Percentiles rank a stretch among this genome's conserved stretches.
Evolutionary conservation across 1,139 yeast genomes (phyloP).

Genomic region (Hyphopichia wangnamkhiaoensis): DNA sequence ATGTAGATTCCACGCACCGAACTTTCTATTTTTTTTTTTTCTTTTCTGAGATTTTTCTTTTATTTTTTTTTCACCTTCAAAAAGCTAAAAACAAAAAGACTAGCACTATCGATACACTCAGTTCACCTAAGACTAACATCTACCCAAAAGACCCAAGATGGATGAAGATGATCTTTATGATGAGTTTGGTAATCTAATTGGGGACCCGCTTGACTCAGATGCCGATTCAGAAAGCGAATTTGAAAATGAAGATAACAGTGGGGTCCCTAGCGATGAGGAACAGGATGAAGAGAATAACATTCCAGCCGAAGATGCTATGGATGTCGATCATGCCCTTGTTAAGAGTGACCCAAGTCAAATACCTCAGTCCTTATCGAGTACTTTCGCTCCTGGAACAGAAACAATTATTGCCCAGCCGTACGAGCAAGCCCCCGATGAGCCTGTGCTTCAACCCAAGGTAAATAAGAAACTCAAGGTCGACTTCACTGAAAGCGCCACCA

Average conservation of each 20-base stretch:
- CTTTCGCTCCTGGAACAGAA: conserved; percentile 58
- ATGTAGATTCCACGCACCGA: too few relatives aligned
- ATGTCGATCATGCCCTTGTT: conserved; percentile 32
- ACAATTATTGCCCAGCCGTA: conserved; percentile 39
- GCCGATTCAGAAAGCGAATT: conserved; percentile 27
- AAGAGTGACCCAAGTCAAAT: background rate
- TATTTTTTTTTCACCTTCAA: background rate
- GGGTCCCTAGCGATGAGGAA: conserved; percentile 16
- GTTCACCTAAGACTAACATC: too few relatives aligned
- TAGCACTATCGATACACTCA: background rate
- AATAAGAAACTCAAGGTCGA: conserved; percentile 51
- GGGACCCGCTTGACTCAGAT: conserved; percentile 49
- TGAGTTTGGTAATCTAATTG: conserved; percentile 80
- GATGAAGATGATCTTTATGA: conserved; percentile 63
- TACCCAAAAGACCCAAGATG: conserved; percentile 11
- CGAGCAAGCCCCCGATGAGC: conserved; percentile 39
- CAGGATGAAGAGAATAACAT: conserved; percentile 13
- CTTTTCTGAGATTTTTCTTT: background rate
- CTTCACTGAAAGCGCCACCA: conserved; percentile 21
- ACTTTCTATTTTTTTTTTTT: too few relatives aligned
- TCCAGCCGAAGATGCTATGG: conserved; percentile 11
- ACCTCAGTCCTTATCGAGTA: conserved; percentile 29
- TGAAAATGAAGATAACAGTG: conserved; percentile 6
- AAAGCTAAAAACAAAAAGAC: background rate
- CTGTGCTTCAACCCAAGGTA: conserved; percentile 61